Evolutionary conservation across 2,329 filamentous ascomycete species (phyloP), one percentile per base, ranked within the genome.

Genomic region (Fusarium burgessii): DNA sequence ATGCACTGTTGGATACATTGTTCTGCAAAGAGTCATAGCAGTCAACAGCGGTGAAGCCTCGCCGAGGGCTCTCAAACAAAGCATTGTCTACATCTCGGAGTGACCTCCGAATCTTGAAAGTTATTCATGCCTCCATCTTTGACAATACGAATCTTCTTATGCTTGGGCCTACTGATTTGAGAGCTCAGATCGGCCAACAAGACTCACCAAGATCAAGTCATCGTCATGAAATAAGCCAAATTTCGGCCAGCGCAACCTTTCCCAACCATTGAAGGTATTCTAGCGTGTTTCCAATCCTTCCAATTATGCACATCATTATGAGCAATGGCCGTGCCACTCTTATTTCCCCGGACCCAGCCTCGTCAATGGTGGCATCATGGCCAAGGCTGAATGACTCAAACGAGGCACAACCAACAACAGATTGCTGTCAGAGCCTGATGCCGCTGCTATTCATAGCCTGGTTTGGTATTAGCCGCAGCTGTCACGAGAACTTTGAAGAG

Each of bases 231-330:
- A 42, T 20, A 54, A 56, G 43, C n/a, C 42, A 50, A 18, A 38
- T 18, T n/a, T 52, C 25, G 50, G 20, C 10, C 25, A 36, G 45
- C 15, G 29, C 27, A 32, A 35, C 23, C 47, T 43, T 43, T 33
- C 27, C 25, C 23, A 41, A 25, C 42, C 43, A 35, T 32, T 25
- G 33, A 27, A 46, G 35, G 18, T 49, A 40, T 61, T 72, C 55
- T 69, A 69, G 63, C 68, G 58, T 46, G 68, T 59, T 67, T 68
- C 43, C 40, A 47, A 29, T 43, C 35, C 57, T 68, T 67, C 68
- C 65, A 40, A 65, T n/a, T n/a, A n/a, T 65, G 68, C 68, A 71
- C 63, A 71, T 65, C 63, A 71, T 68, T 29, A 35, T 27, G n/a
- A 64, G 64, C 52, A 55, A 64, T 57, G 43, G 20, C 66, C 61